Evolutionary conservation across 345 rosid genomes (phyloP).

Genomic region (Angophora floribunda): DNA sequence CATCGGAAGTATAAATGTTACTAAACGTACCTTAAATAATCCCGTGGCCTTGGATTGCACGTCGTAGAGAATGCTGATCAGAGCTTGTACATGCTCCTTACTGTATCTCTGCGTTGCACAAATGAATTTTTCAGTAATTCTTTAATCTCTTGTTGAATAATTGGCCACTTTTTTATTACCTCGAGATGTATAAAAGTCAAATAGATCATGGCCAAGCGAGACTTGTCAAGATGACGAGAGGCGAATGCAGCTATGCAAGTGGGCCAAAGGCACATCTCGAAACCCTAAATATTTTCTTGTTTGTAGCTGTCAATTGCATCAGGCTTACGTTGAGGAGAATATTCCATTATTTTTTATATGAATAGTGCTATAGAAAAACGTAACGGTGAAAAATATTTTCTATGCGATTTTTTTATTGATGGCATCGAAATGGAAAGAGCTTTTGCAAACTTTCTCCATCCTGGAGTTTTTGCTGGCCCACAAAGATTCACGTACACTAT

Average conservation of each 20-base stretch:
- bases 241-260: not conserved
- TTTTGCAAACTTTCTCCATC: not conserved
- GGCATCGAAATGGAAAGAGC: not conserved
- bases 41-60: not conserved
- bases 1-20: no score
- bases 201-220: not conserved
- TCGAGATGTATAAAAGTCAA: not conserved
- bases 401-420: not conserved
- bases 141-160: not conserved
- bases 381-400: not conserved
- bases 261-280: not conserved
- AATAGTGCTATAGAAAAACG: not conserved
- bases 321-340: not conserved
- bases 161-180: not conserved
- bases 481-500: not conserved
- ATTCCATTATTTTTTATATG: not conserved
- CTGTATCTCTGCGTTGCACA: not conserved
- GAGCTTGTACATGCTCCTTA: not conserved
- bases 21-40: no score
- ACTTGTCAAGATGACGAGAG: not conserved
- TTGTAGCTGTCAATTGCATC: not conserved
- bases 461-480: not conserved
- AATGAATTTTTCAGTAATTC: not conserved
- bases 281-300: not conserved
- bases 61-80: not conserved